Base-by-base conservation (phyloP, 2,329 filamentous ascomycete species). In the Neonectria hederae region DNA sequence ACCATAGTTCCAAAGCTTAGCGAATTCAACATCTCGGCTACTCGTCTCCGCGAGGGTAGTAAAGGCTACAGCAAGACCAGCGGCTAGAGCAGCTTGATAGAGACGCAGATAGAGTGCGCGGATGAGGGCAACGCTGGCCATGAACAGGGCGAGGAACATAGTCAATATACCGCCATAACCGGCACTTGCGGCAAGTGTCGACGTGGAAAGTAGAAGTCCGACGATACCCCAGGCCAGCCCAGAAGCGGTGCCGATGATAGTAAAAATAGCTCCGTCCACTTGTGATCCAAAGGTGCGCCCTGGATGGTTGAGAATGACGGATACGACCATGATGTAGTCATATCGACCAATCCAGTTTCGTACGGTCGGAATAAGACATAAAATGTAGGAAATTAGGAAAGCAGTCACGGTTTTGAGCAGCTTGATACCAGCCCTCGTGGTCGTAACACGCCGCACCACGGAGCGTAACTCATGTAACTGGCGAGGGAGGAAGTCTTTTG, bases 271-370 rank as follows among this genome's bases (percentile, higher is more conserved):
- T 2, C 87, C 87, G 70, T 89, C 87, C 22, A 89, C 73, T 67
- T 89, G 86, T 13, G 85, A 82, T 6, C 87, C 87, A 55, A 88
- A 69, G 1, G 84, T 83, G 40, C 87, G 80, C 22, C 83, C 85
- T 3, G 87, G 81, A 68, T 89, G 87, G 62, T 88, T 89, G 48
- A 89, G 69, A 21, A 88, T 81, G n/a, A 83, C 78, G 2, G 86
- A 88, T 52, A 89, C 74, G 4, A 80, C 82, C 79, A 87, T 84
- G 63, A 89, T 81, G 68, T 87, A 88, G 66, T 80, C 80, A 68
- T 87, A 85, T 17, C 76, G 79, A 2, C 87, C 87, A 4, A 89
- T 77, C 81, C 82, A 86, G n/a, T 73, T 61, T n/a, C 79, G 78
- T 5, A 83, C 78, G 3, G 70, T 70, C 1, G 84, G 84, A 5